phyloP scores from a whole-genome alignment of 2,329 filamentous ascomycete genomes.

The Pseudohalonectria lignicola region DNA sequence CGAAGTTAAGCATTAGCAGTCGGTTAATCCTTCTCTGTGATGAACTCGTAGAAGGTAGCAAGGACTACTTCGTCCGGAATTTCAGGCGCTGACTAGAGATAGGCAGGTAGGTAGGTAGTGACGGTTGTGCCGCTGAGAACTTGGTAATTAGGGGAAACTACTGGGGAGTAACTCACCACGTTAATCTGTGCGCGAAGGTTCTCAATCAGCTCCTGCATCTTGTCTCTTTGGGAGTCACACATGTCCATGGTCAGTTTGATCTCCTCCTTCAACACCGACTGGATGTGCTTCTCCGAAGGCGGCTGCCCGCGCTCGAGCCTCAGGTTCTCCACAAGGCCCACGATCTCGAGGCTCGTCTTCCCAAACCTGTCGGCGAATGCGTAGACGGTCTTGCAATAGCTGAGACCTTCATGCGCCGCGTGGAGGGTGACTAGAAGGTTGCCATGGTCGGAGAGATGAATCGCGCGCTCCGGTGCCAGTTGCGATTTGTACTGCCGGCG shows the following conservation, averaged over 20 bases:
- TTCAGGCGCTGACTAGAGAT: too few relatives aligned
- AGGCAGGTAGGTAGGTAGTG: too few relatives aligned
- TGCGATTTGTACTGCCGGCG: not conserved
- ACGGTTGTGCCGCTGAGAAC: too few relatives aligned
- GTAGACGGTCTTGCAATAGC: not conserved
- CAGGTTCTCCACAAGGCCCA: not conserved
- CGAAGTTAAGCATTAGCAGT: too few relatives aligned
- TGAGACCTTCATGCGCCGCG: not conserved
- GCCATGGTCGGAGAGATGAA: not conserved
- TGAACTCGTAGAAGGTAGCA: too few relatives aligned
- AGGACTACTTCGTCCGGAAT: too few relatives aligned
- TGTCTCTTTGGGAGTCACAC: not conserved
- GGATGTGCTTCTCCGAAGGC: too few relatives aligned
- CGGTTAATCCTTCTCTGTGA: too few relatives aligned
- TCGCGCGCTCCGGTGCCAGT: not conserved
- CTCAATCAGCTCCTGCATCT: slow-evolving; percentile 1
- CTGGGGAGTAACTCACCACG: slow-evolving; percentile 1
- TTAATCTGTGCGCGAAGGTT: not conserved
- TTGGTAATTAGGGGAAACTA: too few relatives aligned
- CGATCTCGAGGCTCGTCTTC: not conserved
- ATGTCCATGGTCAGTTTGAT: not conserved
- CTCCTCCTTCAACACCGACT: not conserved
- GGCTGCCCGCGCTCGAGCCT: too few relatives aligned
- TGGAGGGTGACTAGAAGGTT: not conserved
- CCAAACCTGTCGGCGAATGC: not conserved